Evolutionary conservation across 2,329 filamentous ascomycete species (phyloP), one percentile per base, ranked within the genome.

Genomic region (Pseudogymnoascus sp.): DNA sequence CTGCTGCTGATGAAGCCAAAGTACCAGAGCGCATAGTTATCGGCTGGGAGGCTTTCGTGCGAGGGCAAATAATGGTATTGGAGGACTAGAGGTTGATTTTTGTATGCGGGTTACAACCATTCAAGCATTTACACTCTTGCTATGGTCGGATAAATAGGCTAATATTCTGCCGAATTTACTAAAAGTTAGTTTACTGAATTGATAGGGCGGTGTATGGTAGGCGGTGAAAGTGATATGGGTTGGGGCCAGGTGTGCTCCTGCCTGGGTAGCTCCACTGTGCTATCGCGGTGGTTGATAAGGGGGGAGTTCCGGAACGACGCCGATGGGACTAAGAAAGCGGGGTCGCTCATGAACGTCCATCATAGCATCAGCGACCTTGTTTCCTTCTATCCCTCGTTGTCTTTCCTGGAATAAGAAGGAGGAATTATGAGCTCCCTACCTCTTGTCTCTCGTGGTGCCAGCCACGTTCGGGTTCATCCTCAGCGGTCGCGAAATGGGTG

Each of bases 401-500:
- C 4, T 57, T 57, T 57, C 6, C 51, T 57, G 10, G 51, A 57
- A 57, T 31, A 57, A 54, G 51, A 57, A 57, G 51, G 51, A 57
- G 51, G 11, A 57, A 57, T 57, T 6, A 57, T 57, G 51, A 57
- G n/a, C 16, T 34, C 51, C 28, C 16, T 21, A 57, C 51, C 51
- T 57, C 28, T 57, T 36, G n/a, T 28, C 28, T 34, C 51, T 57
- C 28, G 51, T 8, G 51, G 51, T 36, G 51, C 28, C 3, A 36
- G 51, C 51, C 51, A 57, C 16, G 16, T 19, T 57, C 51, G 28
- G 51, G 28, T 19, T 31, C 51, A 57, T 36, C 51, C 51, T 14
- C 51, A 57, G 10, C 51, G 51, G 28, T 57, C 51, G 28, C 51
- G 51, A 57, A 57, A 57, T 34, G 51, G 51, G n/a, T 57, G 51